Base-by-base conservation (phyloP, 768 basidiomycete species). In the Butyriboletus loyo region DNA sequence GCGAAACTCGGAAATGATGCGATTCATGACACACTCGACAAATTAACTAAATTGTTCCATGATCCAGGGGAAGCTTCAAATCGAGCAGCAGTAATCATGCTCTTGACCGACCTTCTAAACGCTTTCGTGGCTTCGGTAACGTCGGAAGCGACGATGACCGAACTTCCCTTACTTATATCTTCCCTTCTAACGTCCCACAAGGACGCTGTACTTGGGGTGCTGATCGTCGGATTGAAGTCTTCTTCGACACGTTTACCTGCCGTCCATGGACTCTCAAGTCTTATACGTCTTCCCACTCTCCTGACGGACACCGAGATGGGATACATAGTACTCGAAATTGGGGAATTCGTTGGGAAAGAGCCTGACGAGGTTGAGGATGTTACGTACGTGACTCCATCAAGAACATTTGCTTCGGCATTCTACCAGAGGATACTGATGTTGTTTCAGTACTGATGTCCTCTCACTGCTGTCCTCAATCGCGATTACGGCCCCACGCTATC, bases 21-120 rank as follows among this genome's bases (percentile, higher is more conserved):
- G 0, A 71, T 92, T 17, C 77, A 82, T 0, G 81, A 87, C 61
- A 81, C 80, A 1, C 65, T 93, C 0, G 85, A 89, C 4, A 87
- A 89, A 65, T 77, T 97, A n/a, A 79, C 87, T 55, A 77, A 75
- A 52, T 75, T 92, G 38, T 95, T 90, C 73, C 77, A 82, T 53
- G 77, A 83, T 57, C 86, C 88, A 5, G 82, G 81, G 47, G 89
- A 92, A 63, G 71, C 77, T 1, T 72, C 81, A 15, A 85, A 81
- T 54, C 83, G 92, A 13, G 77, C 83, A 1, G 75, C 87, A 0
- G 80, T 87, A 22, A 73, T 94, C 15, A 68, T 80, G 10, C 75
- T 89, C 7, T 78, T 96, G 22, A 77, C 83, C 2, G 86, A 89
- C 38, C 62, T 91, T 25, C 75, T 88, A 32, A 73, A 71, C 7